A percentile compares a stretch with the other conserved stretches of the same genome.
Evolutionary conservation across 139 green algal species (phyloP).

Genomic region (Tetraselmis chui): DNA sequence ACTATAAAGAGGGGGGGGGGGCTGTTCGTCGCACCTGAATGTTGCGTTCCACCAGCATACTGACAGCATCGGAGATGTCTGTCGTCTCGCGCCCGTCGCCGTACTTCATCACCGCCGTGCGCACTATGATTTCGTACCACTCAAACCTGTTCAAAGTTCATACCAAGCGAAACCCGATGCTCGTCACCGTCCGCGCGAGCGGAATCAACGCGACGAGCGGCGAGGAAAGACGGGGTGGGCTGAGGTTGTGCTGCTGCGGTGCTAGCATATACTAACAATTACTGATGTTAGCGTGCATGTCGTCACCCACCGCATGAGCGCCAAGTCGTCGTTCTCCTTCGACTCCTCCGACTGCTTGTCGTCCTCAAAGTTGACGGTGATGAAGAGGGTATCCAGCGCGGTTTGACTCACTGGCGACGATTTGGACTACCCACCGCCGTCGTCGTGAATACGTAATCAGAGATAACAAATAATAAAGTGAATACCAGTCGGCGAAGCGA

Average conservation of each 20-base stretch:
- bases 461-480: too few relatives aligned
- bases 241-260: too few relatives aligned
- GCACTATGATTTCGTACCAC: background rate
- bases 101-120: background rate
- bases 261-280: too few relatives aligned
- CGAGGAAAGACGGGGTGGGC: too few relatives aligned
- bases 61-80: background rate
- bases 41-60: background rate
- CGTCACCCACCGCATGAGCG: slow-evolving; percentile 34
- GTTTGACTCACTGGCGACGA: slow-evolving; percentile 12
- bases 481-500: too few relatives aligned
- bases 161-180: too few relatives aligned
- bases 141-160: background rate
- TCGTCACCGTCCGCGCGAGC: too few relatives aligned
- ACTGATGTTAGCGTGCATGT: too few relatives aligned
- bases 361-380: slow-evolving; percentile 46
- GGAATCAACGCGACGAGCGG: too few relatives aligned
- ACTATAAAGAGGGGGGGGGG: too few relatives aligned
- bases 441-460: too few relatives aligned
- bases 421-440: slow-evolving; percentile 16
- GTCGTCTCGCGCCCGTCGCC: background rate
- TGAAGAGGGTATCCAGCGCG: slow-evolving; percentile 33
- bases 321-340: slow-evolving; percentile 39
- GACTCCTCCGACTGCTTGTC: slow-evolving; percentile 20
- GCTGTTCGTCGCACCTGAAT: background rate